Percentiles rank a stretch among this genome's conserved stretches.
phyloP scores from a whole-genome alignment of 495 filamentous ascomycete species.

The Bacidia gigantensis region DNA sequence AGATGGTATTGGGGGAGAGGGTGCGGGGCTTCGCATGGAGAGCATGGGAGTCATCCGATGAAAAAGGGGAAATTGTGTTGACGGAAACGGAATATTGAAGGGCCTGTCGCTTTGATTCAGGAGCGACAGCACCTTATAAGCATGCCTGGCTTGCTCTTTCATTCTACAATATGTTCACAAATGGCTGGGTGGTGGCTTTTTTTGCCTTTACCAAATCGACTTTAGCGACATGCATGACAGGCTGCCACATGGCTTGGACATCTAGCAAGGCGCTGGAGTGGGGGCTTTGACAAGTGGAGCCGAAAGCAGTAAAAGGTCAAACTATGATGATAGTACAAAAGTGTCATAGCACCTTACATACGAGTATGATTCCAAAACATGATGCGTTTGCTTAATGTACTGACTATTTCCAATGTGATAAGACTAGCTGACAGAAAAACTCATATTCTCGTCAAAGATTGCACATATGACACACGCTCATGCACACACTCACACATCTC shows the following conservation, averaged over 20 bases:
- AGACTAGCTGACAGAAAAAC: neutral
- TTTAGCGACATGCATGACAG: neutral
- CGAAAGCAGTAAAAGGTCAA: too few relatives aligned
- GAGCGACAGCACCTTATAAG: too few relatives aligned
- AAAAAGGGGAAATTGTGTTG: conserved; percentile 15
- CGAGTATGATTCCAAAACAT: too few relatives aligned
- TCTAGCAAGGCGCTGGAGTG: neutral
- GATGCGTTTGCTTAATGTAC: too few relatives aligned
- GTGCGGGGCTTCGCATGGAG: conserved; percentile 41
- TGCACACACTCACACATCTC: neutral
- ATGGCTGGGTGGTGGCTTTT: neutral
- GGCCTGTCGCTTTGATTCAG: too few relatives aligned
- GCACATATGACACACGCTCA: neutral
- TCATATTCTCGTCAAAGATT: neutral
- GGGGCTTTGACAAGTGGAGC: too few relatives aligned
- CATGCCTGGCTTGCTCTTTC: neutral
- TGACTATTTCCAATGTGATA: too few relatives aligned
- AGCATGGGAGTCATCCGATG: conserved; percentile 63
- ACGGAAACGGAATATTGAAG: too few relatives aligned
- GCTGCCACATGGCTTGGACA: neutral
- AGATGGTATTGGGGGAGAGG: conserved; percentile 33
- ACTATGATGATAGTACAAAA: neutral
- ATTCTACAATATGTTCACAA: neutral
- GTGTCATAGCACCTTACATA: too few relatives aligned
- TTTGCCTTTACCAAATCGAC: neutral